These are phyloP conservation scores for Rhamnella rubrinervis DNA, from an alignment of 331 rosid species.

Conservation along the genomic window DNA sequence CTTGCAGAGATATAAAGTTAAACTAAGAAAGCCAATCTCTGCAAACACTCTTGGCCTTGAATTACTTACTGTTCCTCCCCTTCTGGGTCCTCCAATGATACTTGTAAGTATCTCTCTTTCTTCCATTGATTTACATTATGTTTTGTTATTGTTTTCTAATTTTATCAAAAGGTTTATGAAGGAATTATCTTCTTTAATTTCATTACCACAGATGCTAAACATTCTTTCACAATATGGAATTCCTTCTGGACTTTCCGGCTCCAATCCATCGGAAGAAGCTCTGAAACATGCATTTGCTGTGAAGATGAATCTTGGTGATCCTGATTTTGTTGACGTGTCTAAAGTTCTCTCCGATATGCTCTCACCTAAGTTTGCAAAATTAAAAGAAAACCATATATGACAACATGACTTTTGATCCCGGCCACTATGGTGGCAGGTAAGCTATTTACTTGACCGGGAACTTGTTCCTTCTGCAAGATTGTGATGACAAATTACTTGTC, in stretches of 20 bases:
- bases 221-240: slow-evolving; percentile 59
- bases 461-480: background rate
- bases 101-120: slow-evolving; percentile 49
- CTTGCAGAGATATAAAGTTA: slow-evolving; percentile 48
- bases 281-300: slow-evolving; percentile 69
- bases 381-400: slow-evolving; percentile 63
- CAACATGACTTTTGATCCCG: slow-evolving; percentile 55
- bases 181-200: slow-evolving; percentile 13
- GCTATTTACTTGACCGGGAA: slow-evolving; percentile 4
- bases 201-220: slow-evolving; percentile 60
- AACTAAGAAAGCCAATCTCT: slow-evolving; percentile 44
- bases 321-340: slow-evolving; percentile 62
- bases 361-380: slow-evolving; percentile 60
- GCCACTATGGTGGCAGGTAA: slow-evolving; percentile 77
- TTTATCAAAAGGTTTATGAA: background rate
- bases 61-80: slow-evolving; percentile 85
- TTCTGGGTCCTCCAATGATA: slow-evolving; percentile 76
- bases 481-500: background rate
- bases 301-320: slow-evolving; percentile 89
- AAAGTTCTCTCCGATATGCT: slow-evolving; percentile 69
- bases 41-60: slow-evolving; percentile 45
- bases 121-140: background rate
- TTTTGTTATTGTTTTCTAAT: background rate
- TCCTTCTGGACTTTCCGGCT: slow-evolving; percentile 62
- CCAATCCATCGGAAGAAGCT: slow-evolving; percentile 73